Conservation (phyloP, 1,284 basidiomycete genomes). For the Xanthoconium separans region DNA sequence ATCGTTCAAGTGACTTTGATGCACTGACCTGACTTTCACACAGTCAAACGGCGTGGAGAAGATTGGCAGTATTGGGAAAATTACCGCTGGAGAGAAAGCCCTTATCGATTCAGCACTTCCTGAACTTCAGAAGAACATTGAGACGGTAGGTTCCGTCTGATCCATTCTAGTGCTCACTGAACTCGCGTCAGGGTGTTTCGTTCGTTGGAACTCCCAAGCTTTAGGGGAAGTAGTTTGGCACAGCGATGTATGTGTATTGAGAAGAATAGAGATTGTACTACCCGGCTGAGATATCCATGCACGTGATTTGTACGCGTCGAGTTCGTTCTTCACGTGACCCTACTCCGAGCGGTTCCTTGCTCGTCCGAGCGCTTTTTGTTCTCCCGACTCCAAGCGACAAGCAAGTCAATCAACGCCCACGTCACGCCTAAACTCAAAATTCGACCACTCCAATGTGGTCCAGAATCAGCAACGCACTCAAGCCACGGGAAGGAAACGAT, state of each 20-base stretch:
- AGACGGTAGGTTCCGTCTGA: constrained; percentile 47
- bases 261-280: constrained; percentile 3
- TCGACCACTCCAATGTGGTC: constrained; percentile 51
- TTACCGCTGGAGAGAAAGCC: constrained; percentile 70
- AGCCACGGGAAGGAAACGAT: constrained; percentile 39
- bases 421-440: not conserved
- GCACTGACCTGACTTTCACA: constrained; percentile 2
- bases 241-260: constrained; percentile 1
- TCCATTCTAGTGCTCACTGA: not conserved
- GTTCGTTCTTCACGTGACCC: constrained; percentile 31
- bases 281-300: constrained; percentile 10
- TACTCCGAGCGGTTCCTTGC: not conserved
- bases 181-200: constrained; percentile 31
- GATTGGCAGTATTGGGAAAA: constrained; percentile 74
- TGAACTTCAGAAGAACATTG: constrained; percentile 80
- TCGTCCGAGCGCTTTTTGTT: not conserved
- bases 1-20: constrained; percentile 2
- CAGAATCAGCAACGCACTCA: constrained; percentile 57
- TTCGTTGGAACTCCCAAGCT: constrained; percentile 41
- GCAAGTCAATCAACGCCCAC: not conserved
- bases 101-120: constrained; percentile 81
- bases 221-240: constrained; percentile 18
- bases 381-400: not conserved
- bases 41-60: constrained; percentile 79
- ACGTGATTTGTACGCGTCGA: constrained; percentile 30